Percentiles rank a stretch among this genome's conserved stretches.
Evolutionary conservation across 2,329 filamentous ascomycete species (phyloP).

Genomic region (Phyllosticta paracitricarpa): DNA sequence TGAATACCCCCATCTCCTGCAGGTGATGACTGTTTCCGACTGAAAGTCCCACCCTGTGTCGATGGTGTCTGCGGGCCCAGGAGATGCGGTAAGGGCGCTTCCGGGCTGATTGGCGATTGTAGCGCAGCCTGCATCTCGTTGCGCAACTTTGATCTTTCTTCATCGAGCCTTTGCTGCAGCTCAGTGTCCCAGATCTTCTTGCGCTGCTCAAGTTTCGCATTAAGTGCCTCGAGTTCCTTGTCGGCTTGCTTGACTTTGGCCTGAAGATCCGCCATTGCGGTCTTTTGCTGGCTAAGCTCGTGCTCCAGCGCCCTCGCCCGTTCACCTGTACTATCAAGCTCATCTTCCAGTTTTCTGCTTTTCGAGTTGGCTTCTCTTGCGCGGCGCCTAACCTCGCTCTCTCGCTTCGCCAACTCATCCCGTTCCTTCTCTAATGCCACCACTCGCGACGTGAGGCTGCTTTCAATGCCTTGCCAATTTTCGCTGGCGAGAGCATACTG

Average conservation of each 20-base stretch:
- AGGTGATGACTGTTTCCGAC: conserved; percentile 29
- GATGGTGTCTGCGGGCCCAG: conserved; percentile 7
- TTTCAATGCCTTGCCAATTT: conserved; percentile 96
- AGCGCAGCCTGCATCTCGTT: conserved; percentile 28
- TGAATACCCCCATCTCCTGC: conserved; percentile 23
- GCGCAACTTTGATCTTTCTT: conserved; percentile 53
- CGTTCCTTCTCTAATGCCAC: conserved; percentile 77
- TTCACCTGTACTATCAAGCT: conserved; percentile 61
- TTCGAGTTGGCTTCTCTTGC: conserved; percentile 71
- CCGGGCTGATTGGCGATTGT: neutral
- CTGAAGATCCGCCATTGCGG: conserved; percentile 52
- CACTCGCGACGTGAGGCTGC: conserved; percentile 68
- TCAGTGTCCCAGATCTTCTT: conserved; percentile 50
- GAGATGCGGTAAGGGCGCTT: neutral
- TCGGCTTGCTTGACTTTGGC: conserved; percentile 56
- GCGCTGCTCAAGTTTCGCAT: conserved; percentile 47
- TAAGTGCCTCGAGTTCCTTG: conserved; percentile 50
- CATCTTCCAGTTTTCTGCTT: conserved; percentile 64
- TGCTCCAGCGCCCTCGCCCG: conserved; percentile 55
- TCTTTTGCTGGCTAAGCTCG: conserved; percentile 51
- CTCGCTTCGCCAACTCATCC: conserved; percentile 72
- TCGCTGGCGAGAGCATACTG: conserved; percentile 91
- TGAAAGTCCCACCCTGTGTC: conserved; percentile 13
- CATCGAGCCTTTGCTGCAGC: conserved; percentile 49
- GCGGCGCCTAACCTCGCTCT: conserved; percentile 81